Evolutionary conservation across 2,329 filamentous ascomycete genomes (phyloP), one percentile per base, ranked within the genome.

Genomic region (Blastomyces parvus): DNA sequence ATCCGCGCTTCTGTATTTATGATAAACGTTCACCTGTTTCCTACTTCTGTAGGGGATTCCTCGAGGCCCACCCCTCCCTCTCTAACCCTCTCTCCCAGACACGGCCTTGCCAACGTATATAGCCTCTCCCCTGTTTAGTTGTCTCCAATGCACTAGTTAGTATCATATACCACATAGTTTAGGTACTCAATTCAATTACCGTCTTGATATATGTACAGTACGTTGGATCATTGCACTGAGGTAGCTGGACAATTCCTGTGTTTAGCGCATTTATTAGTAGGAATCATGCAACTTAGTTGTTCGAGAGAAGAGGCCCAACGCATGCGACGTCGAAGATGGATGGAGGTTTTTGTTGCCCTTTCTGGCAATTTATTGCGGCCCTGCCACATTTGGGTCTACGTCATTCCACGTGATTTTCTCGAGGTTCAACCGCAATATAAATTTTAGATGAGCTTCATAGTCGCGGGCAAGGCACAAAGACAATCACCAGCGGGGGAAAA

Each of bases 371-470:
- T 17, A 17, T 42, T 14, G 38, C 40, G 11, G 13, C 9, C 13
- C 11, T 14, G 22, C 11, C 22, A 30, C n/a, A 22, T 38, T 56
- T 38, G 27, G 42, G 30, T 14, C 17, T 7, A 61, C 59, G 48
- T 61, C 59, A 61, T 61, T 14, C 38, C 59, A 61, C 59, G 59
- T 61, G 59, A 61, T n/a, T 53, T 40, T 33, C 11, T 27, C 14
- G 22, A 14, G 27, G 11, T 48, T 46, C 22, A 27, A 33, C 30
- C 25, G 22, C 58, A 36, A 30, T 17, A 4, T 36, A 30, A 55
- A 19, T 13, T 46, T 46, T 27, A 25, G 5, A 11, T 46, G 7
- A 59, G 56, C 56, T 59, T 59, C 56, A 58, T 33, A 22, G 30
- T 59, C n/a, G 25, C 3, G 5, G 25, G 11, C 5, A 36, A 9